Percentiles rank a stretch among this genome's conserved stretches.
Conservation (phyloP, 495 filamentous ascomycete genomes). For the Aspergillus biplanus region DNA sequence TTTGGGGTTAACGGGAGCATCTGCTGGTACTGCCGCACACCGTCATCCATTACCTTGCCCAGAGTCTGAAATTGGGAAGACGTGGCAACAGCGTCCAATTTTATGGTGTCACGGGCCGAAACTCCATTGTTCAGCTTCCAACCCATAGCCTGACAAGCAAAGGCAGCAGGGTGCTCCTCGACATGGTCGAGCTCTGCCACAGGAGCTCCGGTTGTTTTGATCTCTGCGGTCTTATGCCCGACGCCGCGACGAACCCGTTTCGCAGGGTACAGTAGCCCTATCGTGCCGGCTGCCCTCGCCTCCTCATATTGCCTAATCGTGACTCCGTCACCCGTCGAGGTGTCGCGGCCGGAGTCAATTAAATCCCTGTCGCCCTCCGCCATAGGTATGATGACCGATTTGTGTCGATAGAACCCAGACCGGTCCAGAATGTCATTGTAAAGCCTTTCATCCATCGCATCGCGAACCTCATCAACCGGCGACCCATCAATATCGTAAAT, state of each 20-base stretch:
- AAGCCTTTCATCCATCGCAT: slow-evolving; percentile 81
- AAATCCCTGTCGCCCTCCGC: slow-evolving; percentile 84
- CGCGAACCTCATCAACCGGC: slow-evolving; percentile 76
- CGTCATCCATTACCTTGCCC: slow-evolving; percentile 87
- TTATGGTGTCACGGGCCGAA: slow-evolving; percentile 66
- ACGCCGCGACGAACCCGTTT: slow-evolving; percentile 49
- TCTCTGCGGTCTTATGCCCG: slow-evolving; percentile 50
- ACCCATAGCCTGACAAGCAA: slow-evolving; percentile 75
- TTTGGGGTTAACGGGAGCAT: slow-evolving; percentile 81
- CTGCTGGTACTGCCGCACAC: slow-evolving; percentile 81
- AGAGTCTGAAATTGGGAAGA: slow-evolving; percentile 69
- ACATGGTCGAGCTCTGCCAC: slow-evolving; percentile 61
- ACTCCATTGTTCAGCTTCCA: slow-evolving; percentile 74
- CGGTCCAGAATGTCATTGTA: slow-evolving; percentile 94
- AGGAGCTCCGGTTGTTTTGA: slow-evolving; percentile 42
- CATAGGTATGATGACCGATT: slow-evolving; percentile 64
- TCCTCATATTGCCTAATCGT: slow-evolving; percentile 74
- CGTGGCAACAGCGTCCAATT: slow-evolving; percentile 68
- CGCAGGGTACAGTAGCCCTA: slow-evolving; percentile 43
- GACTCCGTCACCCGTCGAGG: slow-evolving; percentile 67
- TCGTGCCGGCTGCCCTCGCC: slow-evolving; percentile 48
- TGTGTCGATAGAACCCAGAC: slow-evolving; percentile 85
- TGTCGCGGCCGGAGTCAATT: slow-evolving; percentile 82
- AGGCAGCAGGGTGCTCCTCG: slow-evolving; percentile 65
- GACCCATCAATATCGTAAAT: slow-evolving; percentile 89